Evolutionary conservation across 192 early-diverging fungal genomes (phyloP).

Genomic region (Piromyces sp.): DNA sequence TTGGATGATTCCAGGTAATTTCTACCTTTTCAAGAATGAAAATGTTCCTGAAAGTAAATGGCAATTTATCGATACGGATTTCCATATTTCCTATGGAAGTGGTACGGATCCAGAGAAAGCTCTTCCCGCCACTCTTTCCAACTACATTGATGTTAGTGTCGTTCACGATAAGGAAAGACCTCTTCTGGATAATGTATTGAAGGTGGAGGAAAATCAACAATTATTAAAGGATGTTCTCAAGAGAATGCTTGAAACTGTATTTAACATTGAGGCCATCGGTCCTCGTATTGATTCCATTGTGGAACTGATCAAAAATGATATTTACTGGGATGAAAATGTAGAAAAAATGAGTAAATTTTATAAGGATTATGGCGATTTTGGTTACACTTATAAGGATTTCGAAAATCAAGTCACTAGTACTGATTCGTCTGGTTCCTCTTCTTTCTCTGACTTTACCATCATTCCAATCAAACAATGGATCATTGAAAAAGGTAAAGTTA

Average conservation of each 20-base stretch:
- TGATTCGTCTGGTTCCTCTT: not conserved
- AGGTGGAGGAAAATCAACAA: not conserved
- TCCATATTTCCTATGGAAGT: not conserved
- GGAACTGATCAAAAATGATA: not conserved
- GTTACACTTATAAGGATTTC: not conserved
- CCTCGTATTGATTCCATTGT: not conserved
- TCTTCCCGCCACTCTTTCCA: too few species aligned
- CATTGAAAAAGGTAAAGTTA: not conserved
- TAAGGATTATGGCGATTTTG: not conserved
- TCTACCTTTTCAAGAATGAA: not conserved
- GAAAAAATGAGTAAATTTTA: not conserved
- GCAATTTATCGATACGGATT: not conserved
- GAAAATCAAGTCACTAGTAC: not conserved
- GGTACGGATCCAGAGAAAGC: not conserved
- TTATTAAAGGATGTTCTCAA: not conserved
- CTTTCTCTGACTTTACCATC: too few species aligned
- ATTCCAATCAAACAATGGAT: not conserved
- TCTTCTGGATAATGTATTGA: not conserved
- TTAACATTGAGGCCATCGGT: not conserved
- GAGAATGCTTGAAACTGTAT: not conserved
- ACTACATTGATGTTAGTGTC: too few species aligned
- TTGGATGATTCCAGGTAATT: not conserved
- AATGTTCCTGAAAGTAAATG: not conserved
- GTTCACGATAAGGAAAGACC: too few species aligned
- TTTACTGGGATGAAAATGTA: not conserved